Evolutionary conservation across 129 eudicot species (phyloP).

Genomic region (Rutidosis leptorrhynchoides): DNA sequence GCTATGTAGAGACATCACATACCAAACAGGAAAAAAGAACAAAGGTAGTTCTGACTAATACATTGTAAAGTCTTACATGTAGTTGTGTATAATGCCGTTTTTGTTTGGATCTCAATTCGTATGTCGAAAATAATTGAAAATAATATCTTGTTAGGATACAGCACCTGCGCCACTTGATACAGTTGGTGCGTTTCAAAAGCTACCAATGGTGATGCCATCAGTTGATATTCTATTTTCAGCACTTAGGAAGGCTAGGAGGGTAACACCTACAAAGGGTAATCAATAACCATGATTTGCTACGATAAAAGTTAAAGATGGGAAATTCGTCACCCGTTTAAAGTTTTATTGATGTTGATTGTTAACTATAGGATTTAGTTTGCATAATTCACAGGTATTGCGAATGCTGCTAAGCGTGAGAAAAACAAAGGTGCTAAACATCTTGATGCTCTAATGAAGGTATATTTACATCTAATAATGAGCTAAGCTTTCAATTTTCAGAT

Average conservation of each 20-base stretch:
- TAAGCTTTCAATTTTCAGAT: conserved; percentile 9
- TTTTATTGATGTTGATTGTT: conserved; percentile 25
- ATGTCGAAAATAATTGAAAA: conserved; percentile 5
- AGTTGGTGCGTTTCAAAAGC: conserved; percentile 92
- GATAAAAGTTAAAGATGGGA: conserved; percentile 5
- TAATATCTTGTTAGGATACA: conserved; percentile 43
- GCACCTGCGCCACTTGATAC: conserved; percentile 32
- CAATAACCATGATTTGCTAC: neutral
- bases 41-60: conserved; percentile 35
- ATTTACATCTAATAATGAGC: neutral
- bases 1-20: conserved; percentile 52
- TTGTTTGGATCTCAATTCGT: neutral
- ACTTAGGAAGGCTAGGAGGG: conserved; percentile 74
- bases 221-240: conserved; percentile 74
- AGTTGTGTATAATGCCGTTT: neutral
- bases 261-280: conserved; percentile 91
- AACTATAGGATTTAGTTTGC: conserved; percentile 37
- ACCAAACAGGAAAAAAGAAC: conserved; percentile 35
- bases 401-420: conserved; percentile 93
- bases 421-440: conserved; percentile 97
- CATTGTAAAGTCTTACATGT: conserved; percentile 2
- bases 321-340: neutral
- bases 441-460: conserved; percentile 93
- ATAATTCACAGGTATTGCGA: conserved; percentile 72
- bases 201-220: conserved; percentile 98